Base-by-base conservation (phyloP, 2,329 filamentous ascomycete species). In the Cytospora mali region DNA sequence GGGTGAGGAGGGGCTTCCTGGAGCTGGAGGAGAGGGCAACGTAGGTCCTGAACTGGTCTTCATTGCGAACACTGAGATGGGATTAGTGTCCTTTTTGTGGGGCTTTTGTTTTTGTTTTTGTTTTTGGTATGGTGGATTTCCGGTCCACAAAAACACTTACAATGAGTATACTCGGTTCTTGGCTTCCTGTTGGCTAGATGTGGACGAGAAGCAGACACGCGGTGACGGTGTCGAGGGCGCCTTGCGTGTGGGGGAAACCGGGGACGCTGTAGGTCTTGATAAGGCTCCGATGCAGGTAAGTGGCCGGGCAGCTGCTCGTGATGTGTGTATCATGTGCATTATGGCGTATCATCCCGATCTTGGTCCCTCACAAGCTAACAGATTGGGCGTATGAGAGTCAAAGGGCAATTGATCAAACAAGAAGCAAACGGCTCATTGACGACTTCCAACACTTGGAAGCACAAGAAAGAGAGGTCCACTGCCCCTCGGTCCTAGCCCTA, bases 21-120 rank as follows among this genome's bases (percentile, higher is more conserved):
- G 83, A 76, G 6, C 83, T 82, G 2, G 81, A 79, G 3, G 82
- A 84, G 57, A 85, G 75, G n/a, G 81, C 76, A 62, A 84, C 77
- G 73, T 85, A 82, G 21, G 80, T 83, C 69, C 80, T 73, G 71
- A 88, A 81, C 66, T 84, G 80, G 68, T 82, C 77, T 52, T 79
- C 76, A 55, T 79, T 79, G 66, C 84, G 84, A 68, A 87, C 80
- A 42, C 85, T 87, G 62, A 10, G 48, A 46, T 14, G 6, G 18
- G 46, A 50, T 23, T n/a, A n/a, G 18, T 13, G 3, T 10, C 21
- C 11, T 6, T 13, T 4, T 18, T 18, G 6, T 42, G 39, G 18
- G 4, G 18, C 10, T 2, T 9, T 18, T 42, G 16, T 18, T n/a
- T 42, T 3, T 6, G 5, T 16, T 42, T 42, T 33, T 33, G 9